Evolutionary conservation across 345 rosid species (phyloP).

Genomic region (Citrus sinensis): DNA sequence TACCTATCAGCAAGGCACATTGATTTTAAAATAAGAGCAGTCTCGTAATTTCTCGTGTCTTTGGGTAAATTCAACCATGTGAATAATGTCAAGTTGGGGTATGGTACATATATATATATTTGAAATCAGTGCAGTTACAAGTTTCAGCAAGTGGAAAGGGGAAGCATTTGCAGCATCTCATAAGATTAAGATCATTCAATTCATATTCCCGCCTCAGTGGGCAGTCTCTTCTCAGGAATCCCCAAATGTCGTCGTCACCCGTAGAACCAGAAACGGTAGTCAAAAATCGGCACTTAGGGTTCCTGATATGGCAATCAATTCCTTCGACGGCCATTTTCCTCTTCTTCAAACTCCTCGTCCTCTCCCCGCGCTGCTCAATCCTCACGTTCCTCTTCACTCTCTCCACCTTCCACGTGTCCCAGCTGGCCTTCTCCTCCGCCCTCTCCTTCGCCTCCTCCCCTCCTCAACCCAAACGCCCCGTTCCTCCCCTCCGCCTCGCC

Average conservation of each 20-base stretch:
- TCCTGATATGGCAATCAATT: constrained; percentile 9
- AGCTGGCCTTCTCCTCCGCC: background rate
- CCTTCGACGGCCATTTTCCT: background rate
- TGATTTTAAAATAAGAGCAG: no score
- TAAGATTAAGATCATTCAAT: no score
- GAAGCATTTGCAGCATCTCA: no score
- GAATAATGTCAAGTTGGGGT: no score
- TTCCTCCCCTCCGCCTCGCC: constrained; percentile 38
- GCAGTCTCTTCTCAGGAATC: background rate
- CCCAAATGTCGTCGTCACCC: background rate
- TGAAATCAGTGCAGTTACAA: no score
- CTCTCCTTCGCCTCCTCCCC: background rate
- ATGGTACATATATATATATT: no score
- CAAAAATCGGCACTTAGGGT: constrained; percentile 6
- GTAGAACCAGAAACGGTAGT: background rate
- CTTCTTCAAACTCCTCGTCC: background rate
- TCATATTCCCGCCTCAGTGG: no score
- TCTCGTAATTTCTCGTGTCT: no score
- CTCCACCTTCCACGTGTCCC: background rate
- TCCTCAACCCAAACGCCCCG: constrained; percentile 15
- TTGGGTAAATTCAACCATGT: no score
- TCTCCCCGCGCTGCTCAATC: background rate
- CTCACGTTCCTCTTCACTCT: background rate
- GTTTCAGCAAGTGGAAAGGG: no score
- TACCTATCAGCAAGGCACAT: no score